Percentiles rank a stretch among this genome's conserved stretches.
phyloP scores from a whole-genome alignment of 768 basidiomycete genomes.

The Pseudohyphozyma bogoriensis region DNA sequence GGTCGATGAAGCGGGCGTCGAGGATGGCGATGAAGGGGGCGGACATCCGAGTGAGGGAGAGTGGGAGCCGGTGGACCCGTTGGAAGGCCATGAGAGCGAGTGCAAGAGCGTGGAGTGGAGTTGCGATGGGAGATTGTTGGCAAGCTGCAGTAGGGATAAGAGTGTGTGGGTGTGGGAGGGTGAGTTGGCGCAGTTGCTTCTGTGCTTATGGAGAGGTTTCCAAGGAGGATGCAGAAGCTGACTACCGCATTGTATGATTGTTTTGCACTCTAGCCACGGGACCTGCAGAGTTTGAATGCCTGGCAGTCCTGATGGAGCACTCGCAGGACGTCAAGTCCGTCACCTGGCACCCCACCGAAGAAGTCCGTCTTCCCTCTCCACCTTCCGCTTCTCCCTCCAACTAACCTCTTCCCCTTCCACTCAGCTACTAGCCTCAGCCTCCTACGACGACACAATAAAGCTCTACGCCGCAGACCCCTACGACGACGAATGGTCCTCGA shows the following conservation, averaged over 20 bases:
- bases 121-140: slow-evolving; percentile 64
- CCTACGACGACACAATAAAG: slow-evolving; percentile 93
- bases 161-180: slow-evolving; percentile 99
- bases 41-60: slow-evolving; percentile 41
- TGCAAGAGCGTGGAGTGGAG: slow-evolving; percentile 88
- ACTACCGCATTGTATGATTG: too few relatives aligned
- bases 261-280: slow-evolving; percentile 43
- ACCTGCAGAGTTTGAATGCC: slow-evolving; percentile 87
- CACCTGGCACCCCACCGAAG: slow-evolving; percentile 89
- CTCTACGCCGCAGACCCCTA: slow-evolving; percentile 85
- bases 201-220: too few relatives aligned
- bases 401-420: slow-evolving; percentile 14
- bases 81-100: slow-evolving; percentile 92
- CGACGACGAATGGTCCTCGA: slow-evolving; percentile 81
- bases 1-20: slow-evolving; percentile 33
- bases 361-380: slow-evolving; percentile 47
- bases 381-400: not conserved
- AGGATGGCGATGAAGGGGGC: slow-evolving; percentile 51
- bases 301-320: slow-evolving; percentile 94
- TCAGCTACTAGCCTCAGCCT: slow-evolving; percentile 89
- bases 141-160: slow-evolving; percentile 91
- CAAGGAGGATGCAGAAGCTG: too few relatives aligned
- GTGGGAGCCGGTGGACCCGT: slow-evolving; percentile 54
- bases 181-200: not conserved
- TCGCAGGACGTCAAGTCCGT: slow-evolving; percentile 91